Evolutionary conservation across 768 basidiomycete genomes (phyloP), one percentile per base, ranked within the genome.

Genomic region (Kondoa malvinella): DNA sequence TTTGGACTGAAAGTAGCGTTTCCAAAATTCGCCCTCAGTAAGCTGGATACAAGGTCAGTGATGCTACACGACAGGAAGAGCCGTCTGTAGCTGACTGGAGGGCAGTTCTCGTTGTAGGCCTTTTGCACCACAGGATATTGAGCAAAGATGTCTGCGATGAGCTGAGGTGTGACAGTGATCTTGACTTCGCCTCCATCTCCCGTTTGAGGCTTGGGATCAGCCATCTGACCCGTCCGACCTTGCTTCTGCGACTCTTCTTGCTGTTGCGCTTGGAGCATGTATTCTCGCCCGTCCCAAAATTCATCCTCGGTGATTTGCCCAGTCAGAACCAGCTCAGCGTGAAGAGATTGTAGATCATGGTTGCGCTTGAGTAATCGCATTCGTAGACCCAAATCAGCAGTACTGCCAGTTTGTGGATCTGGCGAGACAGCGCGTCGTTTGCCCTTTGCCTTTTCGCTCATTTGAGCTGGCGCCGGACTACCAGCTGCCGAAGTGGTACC

Each of bases 201-300:
- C 1, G 88, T 85, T 74, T 89, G 86, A 2, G 89, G 88, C 56
- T 88, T 86, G 3, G 89, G 89, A 73, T 92, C 90, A 25, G 92
- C 89, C 86, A 14, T 84, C 79, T 3, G 87, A 85, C 25, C 86
- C 82, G 78, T 90, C 74, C 73, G 77, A 76, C 64, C 77, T 40
- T 68, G 69, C 50, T 63, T 63, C n/a, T 71, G 65, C 0, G 29
- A 40, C n/a, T 70, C 66, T 32, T 70, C 70, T 15, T 68, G 69
- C 1, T 67, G 57, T 30, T 69, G 25, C 4, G 67, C 58, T 4
- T 29, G 59, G 26, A 67, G 29, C 69, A 77, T 67, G 75, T 95
- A 90, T 83, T 95, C 88, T 74, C 95, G 82, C 33, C 91, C 90
- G 69, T 92, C 91, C 95, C 95, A 97, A 76, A 97, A 99, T 72